Conservation (phyloP, 768 basidiomycete species). For the Kwoniella mangroviensis region DNA sequence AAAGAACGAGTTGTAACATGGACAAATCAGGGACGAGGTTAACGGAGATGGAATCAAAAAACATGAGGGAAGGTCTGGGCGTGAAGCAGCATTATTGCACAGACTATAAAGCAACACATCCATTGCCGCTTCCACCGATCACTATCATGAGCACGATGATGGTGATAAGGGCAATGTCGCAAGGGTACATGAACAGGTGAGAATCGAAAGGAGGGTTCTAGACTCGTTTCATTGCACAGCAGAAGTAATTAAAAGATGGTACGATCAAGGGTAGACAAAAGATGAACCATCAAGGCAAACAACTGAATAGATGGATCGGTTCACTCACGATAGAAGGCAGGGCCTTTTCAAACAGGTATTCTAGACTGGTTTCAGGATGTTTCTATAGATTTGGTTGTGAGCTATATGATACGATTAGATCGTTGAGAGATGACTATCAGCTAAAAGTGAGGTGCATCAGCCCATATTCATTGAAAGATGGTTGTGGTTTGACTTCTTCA, state of each 20-base stretch:
- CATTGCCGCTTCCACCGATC: background rate
- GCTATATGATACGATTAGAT: background rate
- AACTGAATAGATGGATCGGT: background rate
- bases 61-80: background rate
- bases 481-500: too few relatives aligned
- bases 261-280: background rate
- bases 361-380: background rate
- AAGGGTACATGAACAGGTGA: background rate
- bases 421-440: background rate
- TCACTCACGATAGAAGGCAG: background rate
- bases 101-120: background rate
- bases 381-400: background rate
- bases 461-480: background rate
- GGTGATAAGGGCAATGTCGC: background rate
- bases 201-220: slow-evolving; percentile 12
- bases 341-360: background rate
- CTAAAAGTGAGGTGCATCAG: background rate
- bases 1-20: background rate
- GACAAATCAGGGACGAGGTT: background rate
- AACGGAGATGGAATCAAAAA: background rate
- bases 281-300: background rate
- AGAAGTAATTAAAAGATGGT: background rate
- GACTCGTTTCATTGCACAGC: slow-evolving; percentile 1
- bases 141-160: background rate
- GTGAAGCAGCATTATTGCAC: background rate